These are phyloP conservation scores for Phytophthora pluvialis DNA, from an alignment of 352 stramenopile species.

Conservation along the genomic window DNA sequence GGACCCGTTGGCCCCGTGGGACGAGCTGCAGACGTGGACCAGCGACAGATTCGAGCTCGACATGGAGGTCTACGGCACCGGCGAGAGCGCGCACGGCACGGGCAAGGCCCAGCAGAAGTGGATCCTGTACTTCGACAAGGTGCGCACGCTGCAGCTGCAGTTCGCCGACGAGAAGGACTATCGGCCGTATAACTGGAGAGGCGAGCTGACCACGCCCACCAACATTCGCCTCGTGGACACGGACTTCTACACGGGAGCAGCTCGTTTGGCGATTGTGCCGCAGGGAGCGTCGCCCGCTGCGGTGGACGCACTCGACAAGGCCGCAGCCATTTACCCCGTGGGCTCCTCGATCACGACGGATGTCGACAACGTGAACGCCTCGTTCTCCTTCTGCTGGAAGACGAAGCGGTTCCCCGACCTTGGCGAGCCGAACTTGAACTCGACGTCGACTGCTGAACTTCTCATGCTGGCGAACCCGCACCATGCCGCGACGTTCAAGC, in stretches of 20 bases:
- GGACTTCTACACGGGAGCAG: slow-evolving; percentile 65
- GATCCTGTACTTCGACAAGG: slow-evolving; percentile 74
- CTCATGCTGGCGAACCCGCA: slow-evolving; percentile 83
- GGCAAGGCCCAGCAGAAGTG: slow-evolving; percentile 59
- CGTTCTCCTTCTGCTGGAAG: slow-evolving; percentile 69
- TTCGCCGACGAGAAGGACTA: slow-evolving; percentile 75
- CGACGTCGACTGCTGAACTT: slow-evolving; percentile 37
- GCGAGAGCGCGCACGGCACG: slow-evolving; percentile 25
- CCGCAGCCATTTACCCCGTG: slow-evolving; percentile 62
- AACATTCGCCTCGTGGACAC: slow-evolving; percentile 73
- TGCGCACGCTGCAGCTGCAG: slow-evolving; percentile 71
- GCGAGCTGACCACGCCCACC: slow-evolving; percentile 74
- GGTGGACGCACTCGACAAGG: slow-evolving; percentile 51
- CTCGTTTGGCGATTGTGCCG: slow-evolving; percentile 68
- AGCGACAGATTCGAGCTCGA: slow-evolving; percentile 74
- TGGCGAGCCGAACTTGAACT: slow-evolving; percentile 26
- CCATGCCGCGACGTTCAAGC: slow-evolving; percentile 59
- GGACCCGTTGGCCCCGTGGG: slow-evolving; percentile 21
- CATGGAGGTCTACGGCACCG: slow-evolving; percentile 65
- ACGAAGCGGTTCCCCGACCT: slow-evolving; percentile 50
- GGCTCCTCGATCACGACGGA: slow-evolving; percentile 47
- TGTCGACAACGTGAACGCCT: slow-evolving; percentile 29
- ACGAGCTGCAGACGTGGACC: slow-evolving; percentile 55
- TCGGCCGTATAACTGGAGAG: slow-evolving; percentile 64
- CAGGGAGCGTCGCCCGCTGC: slow-evolving; percentile 27